phyloP scores from a whole-genome alignment of 768 basidiomycete genomes.

The Auriculariales sp. region DNA sequence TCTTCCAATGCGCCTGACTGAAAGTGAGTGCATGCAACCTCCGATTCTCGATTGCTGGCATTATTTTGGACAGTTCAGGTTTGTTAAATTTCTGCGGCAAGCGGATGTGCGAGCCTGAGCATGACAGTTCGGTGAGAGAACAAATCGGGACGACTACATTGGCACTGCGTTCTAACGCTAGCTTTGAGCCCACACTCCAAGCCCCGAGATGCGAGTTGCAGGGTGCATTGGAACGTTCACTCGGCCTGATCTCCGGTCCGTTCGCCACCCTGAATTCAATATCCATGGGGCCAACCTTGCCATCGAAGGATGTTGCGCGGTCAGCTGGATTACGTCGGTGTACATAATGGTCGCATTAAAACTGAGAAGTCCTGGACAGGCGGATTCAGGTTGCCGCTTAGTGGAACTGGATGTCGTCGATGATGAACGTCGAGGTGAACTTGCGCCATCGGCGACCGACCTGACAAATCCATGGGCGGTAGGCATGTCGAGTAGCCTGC shows the following conservation, averaged over 20 bases:
- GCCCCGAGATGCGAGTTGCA: background rate
- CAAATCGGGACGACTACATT: too few relatives aligned
- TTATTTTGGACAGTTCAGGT: too few relatives aligned
- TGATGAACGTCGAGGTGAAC: background rate
- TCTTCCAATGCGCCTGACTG: too few relatives aligned
- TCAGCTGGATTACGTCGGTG: background rate
- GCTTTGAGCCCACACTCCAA: background rate
- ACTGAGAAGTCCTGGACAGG: background rate
- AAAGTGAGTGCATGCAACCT: too few relatives aligned
- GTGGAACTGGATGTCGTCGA: background rate
- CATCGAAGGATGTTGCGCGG: background rate
- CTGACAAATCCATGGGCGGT: background rate
- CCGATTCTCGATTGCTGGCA: too few relatives aligned
- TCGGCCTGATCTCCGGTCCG: background rate
- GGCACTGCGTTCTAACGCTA: too few relatives aligned
- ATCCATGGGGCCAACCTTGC: background rate
- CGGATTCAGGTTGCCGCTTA: background rate
- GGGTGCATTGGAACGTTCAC: background rate
- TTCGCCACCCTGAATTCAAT: background rate
- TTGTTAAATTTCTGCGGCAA: too few relatives aligned
- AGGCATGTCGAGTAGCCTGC: background rate
- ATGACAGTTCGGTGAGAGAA: too few relatives aligned
- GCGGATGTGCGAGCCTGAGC: too few relatives aligned
- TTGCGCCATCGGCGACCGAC: background rate
- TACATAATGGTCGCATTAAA: background rate